Base-by-base conservation (phyloP, 345 rosid species). In the Erodium maritimum region DNA sequence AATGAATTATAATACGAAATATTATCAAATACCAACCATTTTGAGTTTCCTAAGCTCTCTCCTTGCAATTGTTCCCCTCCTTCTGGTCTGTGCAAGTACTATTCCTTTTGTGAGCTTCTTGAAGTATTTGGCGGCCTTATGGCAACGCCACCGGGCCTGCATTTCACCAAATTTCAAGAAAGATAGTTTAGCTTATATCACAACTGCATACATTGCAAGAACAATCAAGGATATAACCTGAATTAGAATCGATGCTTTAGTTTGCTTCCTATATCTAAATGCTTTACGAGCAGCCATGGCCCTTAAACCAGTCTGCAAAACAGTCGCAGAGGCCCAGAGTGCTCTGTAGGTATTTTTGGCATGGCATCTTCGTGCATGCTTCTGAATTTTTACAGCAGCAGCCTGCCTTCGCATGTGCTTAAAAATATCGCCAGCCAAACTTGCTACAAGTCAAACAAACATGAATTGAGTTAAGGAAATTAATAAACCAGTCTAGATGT, bases 11-110 rank as follows among this genome's bases (percentile, higher is more conserved):
- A 37, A 7, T 42, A 42, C 16, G 48, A 42, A 7, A 45, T 18
- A 14, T n/a, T 12, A 23, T 50, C 5, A 2, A 23, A 56, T 17
- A 33, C 57, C 25, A 24, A 75, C 79, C 79, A 75, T 71, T 71
- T 71, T 75, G 57, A 75, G 71, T 56, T 62, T 71, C 64, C 76
- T 72, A 20, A 75, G 79, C 65, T 75, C 79, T 59, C 63, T 68
- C 65, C 59, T 71, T 23, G 73, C 79, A 65, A 71, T 57, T 57
- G 69, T 69, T 56, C 79, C 69, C 53, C 79, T 71, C 79, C 79
- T 71, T 52, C 76, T 68, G 63, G 71, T 65, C 34, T 75, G 79
- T 11, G 76, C 59, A 16, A 68, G 69, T 56, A 71, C 33, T 5
- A 46, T 33, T 56, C 76, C 79, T 64, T 55, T 65, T 63, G 56